Evolutionary conservation across 1,139 yeast species (phyloP).

Genomic region (Taiozyma sp.): DNA sequence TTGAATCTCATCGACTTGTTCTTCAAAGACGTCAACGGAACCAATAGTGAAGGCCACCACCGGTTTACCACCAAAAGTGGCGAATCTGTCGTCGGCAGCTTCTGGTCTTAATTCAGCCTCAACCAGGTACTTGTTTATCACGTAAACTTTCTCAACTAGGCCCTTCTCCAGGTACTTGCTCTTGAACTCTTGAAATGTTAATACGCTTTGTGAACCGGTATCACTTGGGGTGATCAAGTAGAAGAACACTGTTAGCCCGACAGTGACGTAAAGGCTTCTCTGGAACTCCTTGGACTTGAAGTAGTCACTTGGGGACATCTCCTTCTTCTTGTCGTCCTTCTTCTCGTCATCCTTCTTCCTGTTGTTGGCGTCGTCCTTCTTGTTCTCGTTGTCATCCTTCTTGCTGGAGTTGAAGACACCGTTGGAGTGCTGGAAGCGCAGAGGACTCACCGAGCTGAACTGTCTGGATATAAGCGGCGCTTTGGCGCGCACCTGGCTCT

Average conservation of each 20-base stretch:
- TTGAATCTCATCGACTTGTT: constrained; percentile 57
- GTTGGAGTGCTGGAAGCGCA: neutral
- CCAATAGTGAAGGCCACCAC: constrained; percentile 52
- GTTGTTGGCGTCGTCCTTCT: neutral
- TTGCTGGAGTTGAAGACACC: neutral
- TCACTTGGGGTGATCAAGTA: constrained; percentile 28
- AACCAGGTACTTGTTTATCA: constrained; percentile 73
- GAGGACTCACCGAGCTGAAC: neutral
- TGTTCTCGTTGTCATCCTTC: neutral
- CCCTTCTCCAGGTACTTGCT: constrained; percentile 81
- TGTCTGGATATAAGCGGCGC: neutral
- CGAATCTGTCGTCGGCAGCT: constrained; percentile 29
- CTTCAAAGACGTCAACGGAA: constrained; percentile 69
- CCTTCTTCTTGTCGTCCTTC: constrained; percentile 24
- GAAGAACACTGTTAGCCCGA: constrained; percentile 33
- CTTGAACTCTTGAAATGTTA: constrained; percentile 91
- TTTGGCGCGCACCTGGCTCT: neutral
- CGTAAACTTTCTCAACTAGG: constrained; percentile 68
- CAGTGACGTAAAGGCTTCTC: constrained; percentile 31
- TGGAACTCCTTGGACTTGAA: constrained; percentile 36
- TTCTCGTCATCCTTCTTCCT: constrained; percentile 13
- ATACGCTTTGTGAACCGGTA: constrained; percentile 33
- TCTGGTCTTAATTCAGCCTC: constrained; percentile 69
- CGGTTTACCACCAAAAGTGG: constrained; percentile 11
- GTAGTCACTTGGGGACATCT: constrained; percentile 29